These are phyloP conservation scores for Lentinula detonsa DNA, from an alignment of 768 basidiomycete species.

Conservation along the genomic window DNA sequence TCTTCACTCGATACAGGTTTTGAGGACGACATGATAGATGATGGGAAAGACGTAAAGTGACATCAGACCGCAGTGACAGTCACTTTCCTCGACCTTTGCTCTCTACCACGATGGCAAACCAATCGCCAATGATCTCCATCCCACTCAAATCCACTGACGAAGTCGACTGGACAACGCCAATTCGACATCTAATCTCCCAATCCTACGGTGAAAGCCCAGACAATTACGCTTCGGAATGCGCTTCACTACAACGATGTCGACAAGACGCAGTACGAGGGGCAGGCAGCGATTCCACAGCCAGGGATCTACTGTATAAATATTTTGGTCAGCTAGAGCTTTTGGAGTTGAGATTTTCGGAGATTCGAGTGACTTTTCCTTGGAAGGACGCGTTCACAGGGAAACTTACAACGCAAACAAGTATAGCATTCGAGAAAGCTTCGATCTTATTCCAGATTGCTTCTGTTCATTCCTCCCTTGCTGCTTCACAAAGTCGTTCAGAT, in stretches of 20 bases:
- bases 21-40: constrained; percentile 39
- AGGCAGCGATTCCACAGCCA: constrained; percentile 91
- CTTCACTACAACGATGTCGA: constrained; percentile 80
- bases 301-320: constrained; percentile 97
- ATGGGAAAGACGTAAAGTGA: not conserved
- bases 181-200: constrained; percentile 79
- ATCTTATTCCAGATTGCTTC: constrained; percentile 94
- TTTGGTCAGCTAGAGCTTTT: constrained; percentile 98
- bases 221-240: constrained; percentile 79
- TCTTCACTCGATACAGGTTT: constrained; percentile 85
- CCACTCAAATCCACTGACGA: constrained; percentile 95
- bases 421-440: constrained; percentile 97
- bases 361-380: constrained; percentile 95
- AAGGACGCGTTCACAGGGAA: constrained; percentile 95
- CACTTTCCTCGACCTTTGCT: not conserved
- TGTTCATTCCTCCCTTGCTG: constrained; percentile 88
- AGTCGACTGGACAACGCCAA: constrained; percentile 92
- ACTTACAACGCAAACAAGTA: constrained; percentile 88
- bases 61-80: not conserved
- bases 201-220: constrained; percentile 94
- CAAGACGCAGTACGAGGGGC: constrained; percentile 97
- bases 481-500: constrained; percentile 78
- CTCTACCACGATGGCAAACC: constrained; percentile 50
- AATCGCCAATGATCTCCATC: constrained; percentile 87
- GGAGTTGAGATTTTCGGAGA: constrained; percentile 94